Evolutionary conservation across 2,329 filamentous ascomycete genomes (phyloP).

Genomic region (Rhynchosporium agropyri): DNA sequence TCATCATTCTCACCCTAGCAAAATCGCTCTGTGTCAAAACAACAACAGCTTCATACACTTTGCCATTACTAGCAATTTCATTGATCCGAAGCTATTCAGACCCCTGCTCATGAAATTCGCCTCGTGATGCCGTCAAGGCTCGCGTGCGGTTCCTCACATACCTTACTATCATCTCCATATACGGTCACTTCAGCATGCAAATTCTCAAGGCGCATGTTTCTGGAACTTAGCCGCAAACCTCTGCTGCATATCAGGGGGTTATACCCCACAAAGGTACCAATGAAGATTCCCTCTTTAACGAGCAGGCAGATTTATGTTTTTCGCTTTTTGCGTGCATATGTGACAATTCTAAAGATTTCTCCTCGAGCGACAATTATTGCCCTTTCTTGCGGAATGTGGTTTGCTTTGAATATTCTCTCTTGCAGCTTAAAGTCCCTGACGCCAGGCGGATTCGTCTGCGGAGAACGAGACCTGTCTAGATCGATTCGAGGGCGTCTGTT

Average conservation of each 20-base stretch:
- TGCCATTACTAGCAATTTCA: background rate
- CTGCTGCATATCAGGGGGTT: constrained; percentile 6
- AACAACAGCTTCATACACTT: background rate
- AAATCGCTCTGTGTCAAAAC: too few relatives aligned
- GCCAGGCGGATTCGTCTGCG: too few relatives aligned
- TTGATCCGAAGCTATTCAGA: background rate
- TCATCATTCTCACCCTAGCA: too few relatives aligned
- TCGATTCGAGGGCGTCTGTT: too few relatives aligned
- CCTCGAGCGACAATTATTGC: too few relatives aligned
- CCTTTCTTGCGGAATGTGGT: too few relatives aligned
- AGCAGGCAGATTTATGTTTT: too few relatives aligned
- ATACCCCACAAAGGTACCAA: constrained; percentile 2
- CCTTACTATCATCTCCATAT: constrained; percentile 11
- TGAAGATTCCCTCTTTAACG: constrained; percentile 2
- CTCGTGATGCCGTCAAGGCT: background rate
- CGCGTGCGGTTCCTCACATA: constrained; percentile 11
- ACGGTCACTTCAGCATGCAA: constrained; percentile 25
- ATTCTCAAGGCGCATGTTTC: constrained; percentile 29
- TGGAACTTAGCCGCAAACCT: constrained; percentile 8
- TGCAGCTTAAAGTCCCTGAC: too few relatives aligned
- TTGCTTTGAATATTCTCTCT: too few relatives aligned
- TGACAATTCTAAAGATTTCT: too few relatives aligned
- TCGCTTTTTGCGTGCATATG: too few relatives aligned
- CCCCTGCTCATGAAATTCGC: background rate
- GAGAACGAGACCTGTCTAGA: too few relatives aligned